phyloP scores from a whole-genome alignment of 1,139 yeast genomes.

The Pichia norvegensis region DNA sequence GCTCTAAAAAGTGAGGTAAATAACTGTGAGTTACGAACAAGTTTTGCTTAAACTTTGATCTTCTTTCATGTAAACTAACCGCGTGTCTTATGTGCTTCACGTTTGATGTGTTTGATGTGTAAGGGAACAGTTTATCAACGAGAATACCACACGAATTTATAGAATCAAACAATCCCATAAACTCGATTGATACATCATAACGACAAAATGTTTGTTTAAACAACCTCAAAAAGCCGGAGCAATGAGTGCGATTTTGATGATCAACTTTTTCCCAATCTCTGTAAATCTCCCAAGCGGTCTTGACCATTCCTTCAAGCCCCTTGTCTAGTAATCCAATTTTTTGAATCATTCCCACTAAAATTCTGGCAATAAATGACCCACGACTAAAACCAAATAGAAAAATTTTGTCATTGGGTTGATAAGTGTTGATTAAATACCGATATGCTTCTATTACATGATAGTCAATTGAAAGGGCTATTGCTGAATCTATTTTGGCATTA shows the following conservation, averaged over 20 bases:
- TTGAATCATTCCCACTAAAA: conserved; percentile 56
- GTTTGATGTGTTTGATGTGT: conserved; percentile 39
- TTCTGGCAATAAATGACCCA: conserved; percentile 59
- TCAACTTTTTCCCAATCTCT: conserved; percentile 55
- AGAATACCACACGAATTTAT: conserved; percentile 57
- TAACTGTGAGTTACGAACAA: conserved; percentile 35
- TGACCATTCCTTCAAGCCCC: conserved; percentile 47
- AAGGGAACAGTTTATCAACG: conserved; percentile 51
- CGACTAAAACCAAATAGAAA: conserved; percentile 55
- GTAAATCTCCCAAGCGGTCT: conserved; percentile 55
- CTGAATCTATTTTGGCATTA: conserved; percentile 34
- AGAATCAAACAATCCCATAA: conserved; percentile 62
- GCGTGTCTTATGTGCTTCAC: conserved; percentile 60
- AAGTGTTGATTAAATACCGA: conserved; percentile 41
- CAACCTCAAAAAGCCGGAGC: conserved; percentile 32
- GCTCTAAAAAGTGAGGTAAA: conserved; percentile 4
- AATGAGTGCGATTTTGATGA: conserved; percentile 36
- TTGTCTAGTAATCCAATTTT: conserved; percentile 46
- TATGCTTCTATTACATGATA: conserved; percentile 52
- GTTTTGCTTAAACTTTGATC: conserved; percentile 54
- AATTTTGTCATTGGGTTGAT: conserved; percentile 42
- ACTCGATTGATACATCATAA: conserved; percentile 37
- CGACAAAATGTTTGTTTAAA: conserved; percentile 47
- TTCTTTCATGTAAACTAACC: conserved; percentile 54
- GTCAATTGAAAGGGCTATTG: conserved; percentile 47